Evolutionary conservation across 1,284 basidiomycete species (phyloP).

Genomic region (Ganoderma meredithae): DNA sequence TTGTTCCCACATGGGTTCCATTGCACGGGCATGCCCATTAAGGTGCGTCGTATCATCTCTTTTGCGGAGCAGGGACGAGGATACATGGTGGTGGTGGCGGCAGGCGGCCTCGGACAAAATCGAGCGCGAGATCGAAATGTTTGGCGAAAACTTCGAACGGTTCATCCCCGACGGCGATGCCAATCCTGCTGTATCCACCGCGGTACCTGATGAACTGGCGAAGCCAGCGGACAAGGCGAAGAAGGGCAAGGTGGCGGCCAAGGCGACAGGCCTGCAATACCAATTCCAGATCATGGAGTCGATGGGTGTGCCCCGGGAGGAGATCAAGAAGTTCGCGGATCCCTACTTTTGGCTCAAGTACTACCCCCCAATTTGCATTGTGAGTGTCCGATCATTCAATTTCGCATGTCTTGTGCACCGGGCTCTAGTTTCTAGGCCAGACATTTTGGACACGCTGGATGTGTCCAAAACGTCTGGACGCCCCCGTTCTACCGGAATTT

Average conservation of each 20-base stretch:
- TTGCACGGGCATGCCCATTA: constrained; percentile 98
- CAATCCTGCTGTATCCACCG: constrained; percentile 45
- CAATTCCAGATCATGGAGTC: constrained; percentile 99
- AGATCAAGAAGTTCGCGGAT: constrained; percentile 97
- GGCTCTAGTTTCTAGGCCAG: not conserved
- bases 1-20: constrained; percentile 98
- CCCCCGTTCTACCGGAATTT: no score
- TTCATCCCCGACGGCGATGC: constrained; percentile 61
- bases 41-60: constrained; percentile 61
- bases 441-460: not conserved
- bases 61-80: not conserved
- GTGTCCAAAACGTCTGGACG: no score
- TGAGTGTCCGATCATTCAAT: constrained; percentile 46
- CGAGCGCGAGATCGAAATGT: constrained; percentile 96
- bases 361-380: constrained; percentile 96
- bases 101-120: constrained; percentile 97
- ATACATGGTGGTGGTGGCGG: constrained; percentile 3
- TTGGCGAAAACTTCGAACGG: constrained; percentile 89
- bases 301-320: constrained; percentile 85
- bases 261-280: constrained; percentile 93
- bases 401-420: not conserved
- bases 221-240: constrained; percentile 82
- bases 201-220: constrained; percentile 45
- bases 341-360: constrained; percentile 92
- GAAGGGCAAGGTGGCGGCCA: constrained; percentile 95